A percentile compares a stretch with the other conserved stretches of the same genome.
Evolutionary conservation across 805 yeast genomes (phyloP).

Genomic region (Zygosaccharomyces lentus): DNA sequence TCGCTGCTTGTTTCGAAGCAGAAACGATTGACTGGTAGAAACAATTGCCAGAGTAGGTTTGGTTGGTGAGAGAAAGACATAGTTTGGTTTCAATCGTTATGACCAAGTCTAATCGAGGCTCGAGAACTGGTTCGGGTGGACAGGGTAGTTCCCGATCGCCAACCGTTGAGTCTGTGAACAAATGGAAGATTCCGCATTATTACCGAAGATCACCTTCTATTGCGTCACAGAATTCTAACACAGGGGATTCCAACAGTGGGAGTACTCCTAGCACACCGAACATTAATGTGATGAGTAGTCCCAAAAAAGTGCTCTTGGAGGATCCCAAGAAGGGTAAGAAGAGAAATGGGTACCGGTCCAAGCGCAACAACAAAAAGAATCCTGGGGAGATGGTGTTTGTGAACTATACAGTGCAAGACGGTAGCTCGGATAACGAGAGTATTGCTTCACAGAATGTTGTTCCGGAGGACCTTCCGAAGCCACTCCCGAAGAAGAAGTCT

Average conservation of each 20-base stretch:
- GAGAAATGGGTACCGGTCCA: slow-evolving; percentile 12
- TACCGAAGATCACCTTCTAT: slow-evolving; percentile 26
- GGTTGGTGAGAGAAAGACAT: neutral
- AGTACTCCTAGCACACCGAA: slow-evolving; percentile 19
- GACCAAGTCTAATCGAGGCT: slow-evolving; percentile 10
- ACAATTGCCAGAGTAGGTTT: neutral
- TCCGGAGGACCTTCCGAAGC: slow-evolving; percentile 4
- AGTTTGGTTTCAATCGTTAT: slow-evolving; percentile 4
- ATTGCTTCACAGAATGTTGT: neutral
- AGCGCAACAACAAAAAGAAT: slow-evolving; percentile 17
- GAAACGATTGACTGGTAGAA: neutral
- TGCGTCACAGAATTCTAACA: slow-evolving; percentile 10
- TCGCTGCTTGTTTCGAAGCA: slow-evolving; percentile 2
- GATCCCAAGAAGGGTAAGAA: slow-evolving; percentile 21
- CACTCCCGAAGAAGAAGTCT: slow-evolving; percentile 24
- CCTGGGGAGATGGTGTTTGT: slow-evolving; percentile 34
- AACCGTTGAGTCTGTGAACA: slow-evolving; percentile 25
- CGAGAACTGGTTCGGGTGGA: slow-evolving; percentile 6
- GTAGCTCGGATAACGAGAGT: slow-evolving; percentile 11
- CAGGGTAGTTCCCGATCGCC: slow-evolving; percentile 15
- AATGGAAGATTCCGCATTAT: slow-evolving; percentile 36
- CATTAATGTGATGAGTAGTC: slow-evolving; percentile 25
- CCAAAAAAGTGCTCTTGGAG: slow-evolving; percentile 29
- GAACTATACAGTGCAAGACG: slow-evolving; percentile 34
- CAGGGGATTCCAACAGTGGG: slow-evolving; percentile 6